A percentile compares a stretch with the other conserved stretches of the same genome.
Evolutionary conservation across 208 protist species (phyloP).

Genomic region (Trypanosoma platydactyli): DNA sequence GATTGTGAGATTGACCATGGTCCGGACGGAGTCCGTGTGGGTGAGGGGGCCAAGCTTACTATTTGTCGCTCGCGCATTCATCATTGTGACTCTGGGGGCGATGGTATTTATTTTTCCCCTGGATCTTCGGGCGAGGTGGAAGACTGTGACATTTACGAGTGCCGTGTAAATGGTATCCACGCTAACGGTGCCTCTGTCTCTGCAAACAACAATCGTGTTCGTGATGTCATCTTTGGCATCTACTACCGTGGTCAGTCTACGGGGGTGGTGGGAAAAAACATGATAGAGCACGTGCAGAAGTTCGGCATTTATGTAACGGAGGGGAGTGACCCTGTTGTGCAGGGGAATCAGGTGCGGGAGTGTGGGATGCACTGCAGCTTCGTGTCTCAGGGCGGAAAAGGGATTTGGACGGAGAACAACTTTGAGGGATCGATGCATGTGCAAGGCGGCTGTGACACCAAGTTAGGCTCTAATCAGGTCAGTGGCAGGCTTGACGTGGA

Average conservation of each 20-base stretch:
- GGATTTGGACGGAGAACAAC: constrained; percentile 70
- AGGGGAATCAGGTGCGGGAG: constrained; percentile 59
- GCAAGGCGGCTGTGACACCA: constrained; percentile 42
- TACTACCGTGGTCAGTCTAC: constrained; percentile 52
- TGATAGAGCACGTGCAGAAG: constrained; percentile 70
- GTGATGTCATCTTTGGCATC: constrained; percentile 75
- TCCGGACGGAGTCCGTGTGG: constrained; percentile 73
- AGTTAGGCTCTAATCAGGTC: constrained; percentile 68
- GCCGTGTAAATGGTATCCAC: constrained; percentile 81
- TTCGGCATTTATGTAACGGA: constrained; percentile 81
- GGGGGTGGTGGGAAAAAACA: constrained; percentile 73
- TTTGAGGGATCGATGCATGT: constrained; percentile 84
- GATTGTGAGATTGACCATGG: constrained; percentile 81
- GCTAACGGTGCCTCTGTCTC: constrained; percentile 43
- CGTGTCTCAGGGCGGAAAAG: constrained; percentile 57
- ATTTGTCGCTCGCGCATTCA: constrained; percentile 64
- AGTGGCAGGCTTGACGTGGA: constrained; percentile 65
- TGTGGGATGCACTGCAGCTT: constrained; percentile 81
- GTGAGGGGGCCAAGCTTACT: constrained; percentile 39
- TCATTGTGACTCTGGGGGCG: constrained; percentile 66
- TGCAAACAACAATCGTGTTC: constrained; percentile 64
- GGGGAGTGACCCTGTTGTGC: constrained; percentile 68
- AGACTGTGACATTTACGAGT: constrained; percentile 84
- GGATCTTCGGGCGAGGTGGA: constrained; percentile 61
- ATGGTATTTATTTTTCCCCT: constrained; percentile 78